Conservation (phyloP, 306 rosid species). For the Dalbergia oliveri region DNA sequence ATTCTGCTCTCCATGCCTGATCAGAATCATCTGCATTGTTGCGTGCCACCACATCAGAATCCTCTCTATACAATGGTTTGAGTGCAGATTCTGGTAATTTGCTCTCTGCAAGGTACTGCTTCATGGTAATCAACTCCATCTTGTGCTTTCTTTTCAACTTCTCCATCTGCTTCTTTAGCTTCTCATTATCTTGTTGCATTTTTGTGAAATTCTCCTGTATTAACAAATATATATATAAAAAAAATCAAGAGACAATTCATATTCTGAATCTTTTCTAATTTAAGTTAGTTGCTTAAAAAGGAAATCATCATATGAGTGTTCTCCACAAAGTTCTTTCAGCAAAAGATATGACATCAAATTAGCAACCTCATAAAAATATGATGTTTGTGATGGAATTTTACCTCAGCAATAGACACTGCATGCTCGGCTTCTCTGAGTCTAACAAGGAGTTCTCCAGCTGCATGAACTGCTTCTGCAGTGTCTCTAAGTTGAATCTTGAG, state of each 20-base stretch:
- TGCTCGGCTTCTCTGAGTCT: constrained; percentile 96
- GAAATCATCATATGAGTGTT: too few relatives aligned
- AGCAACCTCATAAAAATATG: background rate
- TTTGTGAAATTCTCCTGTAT: constrained; percentile 72
- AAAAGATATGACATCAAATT: background rate
- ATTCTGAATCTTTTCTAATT: background rate
- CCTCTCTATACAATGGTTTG: constrained; percentile 67
- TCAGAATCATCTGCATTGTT: constrained; percentile 67
- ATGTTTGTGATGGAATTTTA: constrained; percentile 45
- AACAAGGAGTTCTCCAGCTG: constrained; percentile 96
- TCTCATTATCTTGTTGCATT: constrained; percentile 77
- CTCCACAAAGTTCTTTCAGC: constrained; percentile 6
- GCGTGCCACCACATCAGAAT: constrained; percentile 55
- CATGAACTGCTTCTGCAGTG: constrained; percentile 99
- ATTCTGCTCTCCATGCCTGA: constrained; percentile 95
- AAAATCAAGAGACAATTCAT: background rate
- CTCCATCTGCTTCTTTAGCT: constrained; percentile 84
- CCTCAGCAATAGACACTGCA: constrained; percentile 81
- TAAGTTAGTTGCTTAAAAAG: too few relatives aligned
- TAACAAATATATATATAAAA: background rate
- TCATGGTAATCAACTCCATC: constrained; percentile 94
- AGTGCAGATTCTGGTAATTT: constrained; percentile 88
- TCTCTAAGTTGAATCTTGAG: constrained; percentile 91
- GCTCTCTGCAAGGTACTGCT: constrained; percentile 93
- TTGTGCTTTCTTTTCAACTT: constrained; percentile 88